A percentile compares a stretch with the other conserved stretches of the same genome.
These are phyloP conservation scores for Pontederia crassipes DNA, from an alignment of 176 grass and related monocot genomes.

Conservation along the genomic window DNA sequence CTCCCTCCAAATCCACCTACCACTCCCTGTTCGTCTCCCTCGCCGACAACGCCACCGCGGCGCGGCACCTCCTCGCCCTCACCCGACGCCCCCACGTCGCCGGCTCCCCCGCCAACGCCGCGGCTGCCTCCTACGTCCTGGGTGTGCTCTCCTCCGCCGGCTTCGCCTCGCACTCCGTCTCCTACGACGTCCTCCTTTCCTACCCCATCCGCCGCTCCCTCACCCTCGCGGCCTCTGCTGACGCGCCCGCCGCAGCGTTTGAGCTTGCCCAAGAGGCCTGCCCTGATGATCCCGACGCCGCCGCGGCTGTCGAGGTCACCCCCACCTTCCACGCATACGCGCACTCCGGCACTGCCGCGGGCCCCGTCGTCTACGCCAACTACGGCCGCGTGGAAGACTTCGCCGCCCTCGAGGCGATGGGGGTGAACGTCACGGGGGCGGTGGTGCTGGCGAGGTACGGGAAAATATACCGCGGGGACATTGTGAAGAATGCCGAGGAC, in stretches of 20 bases:
- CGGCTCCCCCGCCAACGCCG: slow-evolving; percentile 37
- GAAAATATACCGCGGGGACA: slow-evolving; percentile 69
- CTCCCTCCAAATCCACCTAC: slow-evolving; percentile 34
- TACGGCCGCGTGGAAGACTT: slow-evolving; percentile 83
- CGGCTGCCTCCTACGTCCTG: slow-evolving; percentile 33
- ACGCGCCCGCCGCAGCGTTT: slow-evolving; percentile 22
- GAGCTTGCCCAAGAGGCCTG: slow-evolving; percentile 49
- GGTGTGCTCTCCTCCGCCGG: slow-evolving; percentile 24
- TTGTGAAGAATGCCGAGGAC: slow-evolving; percentile 47
- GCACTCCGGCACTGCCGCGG: slow-evolving; percentile 44
- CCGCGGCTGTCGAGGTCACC: slow-evolving; percentile 26
- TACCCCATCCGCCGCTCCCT: slow-evolving; percentile 52
- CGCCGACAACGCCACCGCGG: slow-evolving; percentile 65
- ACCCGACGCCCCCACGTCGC: slow-evolving; percentile 60
- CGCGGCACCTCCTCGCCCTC: slow-evolving; percentile 58
- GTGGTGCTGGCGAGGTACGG: slow-evolving; percentile 65
- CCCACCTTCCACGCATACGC: slow-evolving; percentile 83
- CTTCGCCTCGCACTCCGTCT: slow-evolving; percentile 35
- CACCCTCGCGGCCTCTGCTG: slow-evolving; percentile 25
- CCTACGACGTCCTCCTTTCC: slow-evolving; percentile 71
- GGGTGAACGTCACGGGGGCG: slow-evolving; percentile 57
- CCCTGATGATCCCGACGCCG: slow-evolving; percentile 41
- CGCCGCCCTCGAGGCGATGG: slow-evolving; percentile 33
- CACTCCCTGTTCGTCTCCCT: slow-evolving; percentile 69
- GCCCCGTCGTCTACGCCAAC: slow-evolving; percentile 63